Conservation (phyloP, 257 asterid species). For the Mentha longifolia region DNA sequence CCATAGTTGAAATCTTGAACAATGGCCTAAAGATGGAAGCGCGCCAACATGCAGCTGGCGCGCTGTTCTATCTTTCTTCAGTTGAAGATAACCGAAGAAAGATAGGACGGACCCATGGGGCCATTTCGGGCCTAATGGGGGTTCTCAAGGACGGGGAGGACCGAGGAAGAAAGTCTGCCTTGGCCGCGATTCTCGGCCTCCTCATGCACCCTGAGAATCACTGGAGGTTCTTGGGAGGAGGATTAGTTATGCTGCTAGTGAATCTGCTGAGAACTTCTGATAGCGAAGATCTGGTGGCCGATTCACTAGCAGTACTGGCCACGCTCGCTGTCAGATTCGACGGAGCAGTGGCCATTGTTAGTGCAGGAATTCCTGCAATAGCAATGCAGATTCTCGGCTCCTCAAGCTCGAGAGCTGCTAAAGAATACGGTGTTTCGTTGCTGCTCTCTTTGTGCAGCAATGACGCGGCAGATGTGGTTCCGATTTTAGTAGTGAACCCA, state of each 20-base stretch:
- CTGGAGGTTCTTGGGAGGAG: constrained; percentile 52
- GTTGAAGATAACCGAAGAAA: constrained; percentile 55
- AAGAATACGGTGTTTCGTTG: constrained; percentile 63
- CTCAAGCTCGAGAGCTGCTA: constrained; percentile 47
- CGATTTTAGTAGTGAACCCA: constrained; percentile 65
- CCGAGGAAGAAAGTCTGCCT: constrained; percentile 60
- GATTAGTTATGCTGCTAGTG: constrained; percentile 56
- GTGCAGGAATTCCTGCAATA: constrained; percentile 53
- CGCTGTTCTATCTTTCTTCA: constrained; percentile 74
- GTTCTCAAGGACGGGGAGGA: constrained; percentile 51
- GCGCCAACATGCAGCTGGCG: constrained; percentile 79
- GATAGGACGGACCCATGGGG: constrained; percentile 57
- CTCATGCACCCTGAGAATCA: constrained; percentile 67
- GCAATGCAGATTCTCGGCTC: constrained; percentile 47
- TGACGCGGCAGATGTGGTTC: constrained; percentile 66
- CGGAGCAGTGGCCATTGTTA: constrained; percentile 62
- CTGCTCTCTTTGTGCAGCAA: constrained; percentile 65
- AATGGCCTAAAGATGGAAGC: constrained; percentile 57
- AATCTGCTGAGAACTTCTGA: constrained; percentile 43
- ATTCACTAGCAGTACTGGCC: constrained; percentile 65
- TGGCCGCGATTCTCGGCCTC: constrained; percentile 63
- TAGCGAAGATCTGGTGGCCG: constrained; percentile 59
- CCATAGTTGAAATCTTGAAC: constrained; percentile 50
- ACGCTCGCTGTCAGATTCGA: constrained; percentile 59
- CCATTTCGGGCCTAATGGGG: constrained; percentile 53